Evolutionary conservation across 345 rosid genomes (phyloP).

Genomic region (Aquilaria yunnanensis): DNA sequence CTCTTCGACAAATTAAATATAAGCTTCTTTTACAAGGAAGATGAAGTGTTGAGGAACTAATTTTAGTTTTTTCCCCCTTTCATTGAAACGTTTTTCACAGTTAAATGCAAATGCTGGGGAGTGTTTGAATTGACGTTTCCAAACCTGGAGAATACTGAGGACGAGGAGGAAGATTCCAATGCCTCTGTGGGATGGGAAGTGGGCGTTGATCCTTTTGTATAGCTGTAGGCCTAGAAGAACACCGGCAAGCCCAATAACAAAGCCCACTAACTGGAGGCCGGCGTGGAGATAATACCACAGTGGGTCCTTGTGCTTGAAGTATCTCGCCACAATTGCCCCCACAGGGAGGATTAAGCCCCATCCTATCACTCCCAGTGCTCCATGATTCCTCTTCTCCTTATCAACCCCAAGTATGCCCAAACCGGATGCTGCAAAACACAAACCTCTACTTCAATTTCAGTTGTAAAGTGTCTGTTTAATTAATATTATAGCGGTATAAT

Average conservation of each 20-base stretch:
- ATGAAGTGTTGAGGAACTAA: too few relatives aligned
- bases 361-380: slow-evolving; percentile 55
- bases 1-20: too few relatives aligned
- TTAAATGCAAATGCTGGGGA: too few relatives aligned
- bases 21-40: too few relatives aligned
- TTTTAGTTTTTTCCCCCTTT: too few relatives aligned
- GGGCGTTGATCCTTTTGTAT: slow-evolving; percentile 38
- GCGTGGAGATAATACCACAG: slow-evolving; percentile 84
- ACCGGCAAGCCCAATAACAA: slow-evolving; percentile 54
- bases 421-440: slow-evolving; percentile 26
- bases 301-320: slow-evolving; percentile 79
- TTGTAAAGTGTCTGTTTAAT: too few relatives aligned
- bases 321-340: slow-evolving; percentile 77
- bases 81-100: too few relatives aligned
- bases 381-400: slow-evolving; percentile 64
- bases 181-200: slow-evolving; percentile 65
- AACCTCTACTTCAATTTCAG: too few relatives aligned
- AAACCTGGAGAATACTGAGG: slow-evolving; percentile 79
- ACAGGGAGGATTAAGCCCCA: slow-evolving; percentile 81
- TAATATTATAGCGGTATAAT: too few relatives aligned
- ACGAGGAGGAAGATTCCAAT: slow-evolving; percentile 72
- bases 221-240: slow-evolving; percentile 66
- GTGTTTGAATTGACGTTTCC: neutral
- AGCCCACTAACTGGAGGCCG: slow-evolving; percentile 56
- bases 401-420: slow-evolving; percentile 13